Conservation (phyloP, 805 yeast species). For the Wickerhamomyces queroliae region DNA sequence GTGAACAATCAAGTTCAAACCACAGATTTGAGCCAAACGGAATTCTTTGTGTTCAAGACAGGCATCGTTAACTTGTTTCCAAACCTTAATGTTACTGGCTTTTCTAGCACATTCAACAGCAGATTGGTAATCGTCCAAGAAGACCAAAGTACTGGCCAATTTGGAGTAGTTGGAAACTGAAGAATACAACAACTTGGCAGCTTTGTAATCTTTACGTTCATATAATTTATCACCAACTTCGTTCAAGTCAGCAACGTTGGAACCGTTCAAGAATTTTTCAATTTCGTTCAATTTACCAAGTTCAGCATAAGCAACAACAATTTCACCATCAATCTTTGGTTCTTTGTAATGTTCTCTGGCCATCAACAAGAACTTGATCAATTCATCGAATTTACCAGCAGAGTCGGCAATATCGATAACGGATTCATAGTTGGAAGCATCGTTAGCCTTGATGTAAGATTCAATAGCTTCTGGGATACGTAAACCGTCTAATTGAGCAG, state of each 20-base stretch:
- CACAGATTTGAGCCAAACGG: constrained; percentile 97
- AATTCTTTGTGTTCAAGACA: constrained; percentile 94
- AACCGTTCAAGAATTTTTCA: constrained; percentile 74
- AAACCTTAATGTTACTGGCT: constrained; percentile 87
- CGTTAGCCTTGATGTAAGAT: constrained; percentile 87
- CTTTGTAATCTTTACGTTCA: constrained; percentile 77
- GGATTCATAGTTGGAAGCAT: constrained; percentile 82
- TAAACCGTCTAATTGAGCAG: constrained; percentile 91
- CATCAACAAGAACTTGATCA: constrained; percentile 79
- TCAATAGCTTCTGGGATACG: constrained; percentile 88
- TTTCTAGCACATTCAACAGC: constrained; percentile 99
- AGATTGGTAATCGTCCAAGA: constrained; percentile 84
- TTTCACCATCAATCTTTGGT: constrained; percentile 88
- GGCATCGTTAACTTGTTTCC: constrained; percentile 97
- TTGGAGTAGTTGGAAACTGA: constrained; percentile 91
- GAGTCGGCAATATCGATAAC: constrained; percentile 94
- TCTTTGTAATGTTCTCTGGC: constrained; percentile 90
- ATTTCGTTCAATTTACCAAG: constrained; percentile 72
- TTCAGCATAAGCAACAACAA: constrained; percentile 81
- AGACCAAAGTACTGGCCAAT: constrained; percentile 93
- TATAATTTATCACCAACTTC: constrained; percentile 87
- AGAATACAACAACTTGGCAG: constrained; percentile 84
- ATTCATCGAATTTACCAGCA: constrained; percentile 94
- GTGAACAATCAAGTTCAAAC: constrained; percentile 92
- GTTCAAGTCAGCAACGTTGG: constrained; percentile 92